Base-by-base conservation (phyloP, 176 grass and related monocot species). In the Aegilops bicornis region DNA sequence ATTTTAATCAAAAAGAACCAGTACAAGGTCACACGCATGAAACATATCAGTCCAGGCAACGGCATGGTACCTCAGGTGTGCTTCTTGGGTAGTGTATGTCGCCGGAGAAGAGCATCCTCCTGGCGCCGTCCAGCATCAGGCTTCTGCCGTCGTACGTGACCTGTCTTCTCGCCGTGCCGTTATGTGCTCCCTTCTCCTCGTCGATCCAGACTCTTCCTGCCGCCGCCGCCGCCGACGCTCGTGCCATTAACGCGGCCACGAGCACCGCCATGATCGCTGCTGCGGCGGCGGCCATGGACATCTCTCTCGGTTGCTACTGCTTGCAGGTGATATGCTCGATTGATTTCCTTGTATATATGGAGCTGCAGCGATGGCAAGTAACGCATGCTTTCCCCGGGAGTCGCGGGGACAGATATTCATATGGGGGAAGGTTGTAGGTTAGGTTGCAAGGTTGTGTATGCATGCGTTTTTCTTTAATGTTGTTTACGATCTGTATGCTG, bases 31-130 rank as follows among this genome's bases (percentile, higher is more conserved):
- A 13, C 31, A 61, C n/a, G 6, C 19, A 71, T 22, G 40, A 45
- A 22, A 82, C 36, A 25, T 14, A 37, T 2, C 22, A 72, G 0
- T 1, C 1, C 8, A 88, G 19, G 52, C 3, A 77, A 4, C 59
- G 8, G 19, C 2, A 36, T 9, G 13, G 40, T 72, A 96, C 94
- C 89, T 91, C 47, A 5, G 87, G 87, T 27, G 94, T 93, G 73
- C 89, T 96, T 59, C 91, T 81, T 20, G 91, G 82, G 69, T 93
- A 96, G 33, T 96, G 91, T 22, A 96, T 88, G 47, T 90, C 92
- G 62, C 91, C 89, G n/a, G 94, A 92, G 87, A 93, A 96, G 75
- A 93, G 87, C 76, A 93, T 69, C 74, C 82, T 78, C 43, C 87
- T 85, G 6, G 33, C 47, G 64, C 94, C 87, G 61, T 96, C 81